Base-by-base conservation (phyloP, 805 yeast species). In the Candida insectalens region DNA sequence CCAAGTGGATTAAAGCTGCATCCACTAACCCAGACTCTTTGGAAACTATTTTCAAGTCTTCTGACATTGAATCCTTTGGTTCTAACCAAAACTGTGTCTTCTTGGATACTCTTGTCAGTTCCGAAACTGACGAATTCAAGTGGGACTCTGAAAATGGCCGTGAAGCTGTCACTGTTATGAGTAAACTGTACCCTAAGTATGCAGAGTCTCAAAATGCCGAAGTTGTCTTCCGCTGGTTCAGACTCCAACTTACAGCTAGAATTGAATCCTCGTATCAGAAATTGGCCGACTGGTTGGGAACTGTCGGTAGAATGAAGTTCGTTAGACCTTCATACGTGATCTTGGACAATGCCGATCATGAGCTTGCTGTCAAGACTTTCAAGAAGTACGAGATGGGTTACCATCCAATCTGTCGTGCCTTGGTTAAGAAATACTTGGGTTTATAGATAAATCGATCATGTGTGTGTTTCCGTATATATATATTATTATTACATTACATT, bases 301-400 rank as follows among this genome's bases (percentile, higher is more conserved):
- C 88, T 3, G 92, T 87, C 16, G 96, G 96, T 15, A 72, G 96
- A 64, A 87, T 87, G 96, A 87, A 87, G 62, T 87, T 78, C 51
- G 95, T 83, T 18, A 71, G 96, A 56, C 95, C 96, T 20, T 84
- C 92, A 4, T 85, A 75, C 59, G 67, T 74, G 29, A 59, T 77
- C 39, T 63, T 87, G 41, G 70, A 74, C 49, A 49, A 59, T 5
- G 89, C 78, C 17, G 81, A 83, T 54, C 71, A 70, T 29, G 62
- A 65, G 12, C 62, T 78, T 42, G 95, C 95, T 0, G 47, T 77
- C 10, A 50, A 50, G 3, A 83, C 88, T 4, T 87, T 82, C 59
- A 60, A 61, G 31, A 68, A 68, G 51, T 68, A 65, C 50, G 72
- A 76, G 51, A 51, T 52, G 17, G 62, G 67, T 32, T 87, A 85